These are phyloP conservation scores for Eutrema japonicum DNA, from an alignment of 345 rosid species.

Conservation along the genomic window DNA sequence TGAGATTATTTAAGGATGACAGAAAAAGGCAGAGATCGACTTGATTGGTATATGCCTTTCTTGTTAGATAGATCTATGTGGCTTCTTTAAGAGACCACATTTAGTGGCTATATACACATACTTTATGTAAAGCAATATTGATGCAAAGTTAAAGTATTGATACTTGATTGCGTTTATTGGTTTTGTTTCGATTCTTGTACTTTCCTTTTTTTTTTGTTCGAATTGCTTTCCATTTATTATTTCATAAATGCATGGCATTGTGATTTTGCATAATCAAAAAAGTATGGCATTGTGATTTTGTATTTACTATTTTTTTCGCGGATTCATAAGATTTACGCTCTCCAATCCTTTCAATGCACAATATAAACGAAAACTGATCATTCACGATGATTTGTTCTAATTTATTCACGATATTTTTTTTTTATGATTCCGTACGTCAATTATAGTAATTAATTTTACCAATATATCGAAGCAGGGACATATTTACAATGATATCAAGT, in stretches of 20 bases:
- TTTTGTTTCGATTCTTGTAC: constrained; percentile 38
- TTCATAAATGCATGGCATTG: neutral
- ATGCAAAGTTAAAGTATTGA: constrained; percentile 28
- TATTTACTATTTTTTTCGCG: no score
- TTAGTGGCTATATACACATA: constrained; percentile 9
- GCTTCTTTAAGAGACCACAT: constrained; percentile 28
- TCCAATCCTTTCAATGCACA: no score
- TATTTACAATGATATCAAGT: neutral
- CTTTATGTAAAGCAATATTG: constrained; percentile 15
- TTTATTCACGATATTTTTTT: neutral
- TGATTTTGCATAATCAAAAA: constrained; percentile 7
- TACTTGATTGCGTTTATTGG: constrained; percentile 27
- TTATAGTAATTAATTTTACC: neutral
- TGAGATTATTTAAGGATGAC: constrained; percentile 33
- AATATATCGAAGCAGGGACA: neutral
- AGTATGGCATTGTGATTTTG: no score
- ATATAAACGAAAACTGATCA: no score
- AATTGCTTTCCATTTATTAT: constrained; percentile 9
- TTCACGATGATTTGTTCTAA: no score
- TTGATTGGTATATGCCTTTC: constrained; percentile 39
- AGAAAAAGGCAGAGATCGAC: neutral
- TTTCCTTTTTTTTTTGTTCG: no score
- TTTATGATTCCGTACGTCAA: neutral
- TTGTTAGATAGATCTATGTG: constrained; percentile 21
- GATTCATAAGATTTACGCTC: no score